Percentiles rank a stretch among this genome's conserved stretches.
These are phyloP conservation scores for Lichenothelia convexa DNA, from an alignment of 495 filamentous ascomycete species.

Conservation along the genomic window DNA sequence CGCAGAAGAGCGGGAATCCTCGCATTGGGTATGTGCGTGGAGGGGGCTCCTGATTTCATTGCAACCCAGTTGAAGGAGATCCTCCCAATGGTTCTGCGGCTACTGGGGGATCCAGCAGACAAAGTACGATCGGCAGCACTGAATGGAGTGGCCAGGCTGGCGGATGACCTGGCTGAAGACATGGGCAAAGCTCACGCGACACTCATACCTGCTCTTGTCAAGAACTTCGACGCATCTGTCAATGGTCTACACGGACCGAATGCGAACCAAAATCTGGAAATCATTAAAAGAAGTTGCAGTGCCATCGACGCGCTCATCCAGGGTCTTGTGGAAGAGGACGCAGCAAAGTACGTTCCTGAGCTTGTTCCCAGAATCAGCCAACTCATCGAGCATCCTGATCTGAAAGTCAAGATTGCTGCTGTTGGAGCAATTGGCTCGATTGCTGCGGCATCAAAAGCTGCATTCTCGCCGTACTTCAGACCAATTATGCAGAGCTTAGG, in stretches of 20 bases:
- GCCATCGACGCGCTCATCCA: conserved; percentile 84
- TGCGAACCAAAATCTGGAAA: conserved; percentile 55
- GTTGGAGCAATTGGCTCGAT: conserved; percentile 81
- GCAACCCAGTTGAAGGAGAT: conserved; percentile 72
- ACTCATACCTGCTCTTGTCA: conserved; percentile 65
- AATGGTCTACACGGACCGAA: conserved; percentile 28
- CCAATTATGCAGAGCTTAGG: conserved; percentile 72
- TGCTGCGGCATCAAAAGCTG: conserved; percentile 60
- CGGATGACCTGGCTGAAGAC: conserved; percentile 83
- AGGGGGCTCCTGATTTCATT: conserved; percentile 93
- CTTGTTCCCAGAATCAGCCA: conserved; percentile 67
- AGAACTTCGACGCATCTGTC: conserved; percentile 71
- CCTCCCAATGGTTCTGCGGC: conserved; percentile 67
- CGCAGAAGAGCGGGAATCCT: conserved; percentile 80
- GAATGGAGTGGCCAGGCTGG: conserved; percentile 68
- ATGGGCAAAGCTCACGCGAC: conserved; percentile 63
- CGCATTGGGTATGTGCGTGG: conserved; percentile 81
- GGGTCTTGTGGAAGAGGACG: conserved; percentile 68
- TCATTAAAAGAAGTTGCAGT: conserved; percentile 75
- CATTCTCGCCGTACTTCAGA: conserved; percentile 80
- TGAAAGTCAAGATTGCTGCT: conserved; percentile 75
- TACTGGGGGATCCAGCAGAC: conserved; percentile 64
- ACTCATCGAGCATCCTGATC: conserved; percentile 65
- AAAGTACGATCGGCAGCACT: conserved; percentile 75
- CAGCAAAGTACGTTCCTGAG: conserved; percentile 60